A percentile compares a stretch with the other conserved stretches of the same genome.
phyloP scores from a whole-genome alignment of 805 yeast species.

The Zygosaccharomyces gambellarensis region DNA sequence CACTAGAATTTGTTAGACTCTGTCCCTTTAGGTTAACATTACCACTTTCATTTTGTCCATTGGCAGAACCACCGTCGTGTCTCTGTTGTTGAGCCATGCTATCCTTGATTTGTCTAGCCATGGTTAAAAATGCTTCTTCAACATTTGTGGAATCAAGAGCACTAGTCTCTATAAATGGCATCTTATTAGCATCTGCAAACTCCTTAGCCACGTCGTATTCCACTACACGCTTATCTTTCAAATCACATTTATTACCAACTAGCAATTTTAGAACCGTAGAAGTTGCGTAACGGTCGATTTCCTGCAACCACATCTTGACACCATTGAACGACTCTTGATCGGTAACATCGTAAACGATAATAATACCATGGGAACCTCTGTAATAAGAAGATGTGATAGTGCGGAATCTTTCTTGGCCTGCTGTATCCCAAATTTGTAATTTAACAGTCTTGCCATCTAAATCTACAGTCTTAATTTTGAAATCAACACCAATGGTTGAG shows the following conservation, averaged over 20 bases:
- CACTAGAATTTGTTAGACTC: constrained; percentile 42
- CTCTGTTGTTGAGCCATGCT: constrained; percentile 72
- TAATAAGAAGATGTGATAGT: constrained; percentile 96
- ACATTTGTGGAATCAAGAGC: constrained; percentile 94
- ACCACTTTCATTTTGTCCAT: constrained; percentile 45
- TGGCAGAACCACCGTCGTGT: constrained; percentile 24
- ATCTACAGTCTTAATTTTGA: constrained; percentile 83
- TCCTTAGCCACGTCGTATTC: constrained; percentile 95
- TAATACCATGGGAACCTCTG: constrained; percentile 98
- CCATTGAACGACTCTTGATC: constrained; percentile 95
- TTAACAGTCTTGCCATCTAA: constrained; percentile 96
- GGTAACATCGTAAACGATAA: constrained; percentile 95
- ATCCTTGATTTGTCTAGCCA: constrained; percentile 98
- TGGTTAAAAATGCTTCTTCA: constrained; percentile 96
- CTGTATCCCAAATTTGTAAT: constrained; percentile 98
- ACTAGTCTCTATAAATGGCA: constrained; percentile 93
- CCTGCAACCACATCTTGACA: constrained; percentile 98
- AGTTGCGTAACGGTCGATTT: constrained; percentile 96
- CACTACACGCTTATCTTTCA: constrained; percentile 89
- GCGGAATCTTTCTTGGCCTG: constrained; percentile 97
- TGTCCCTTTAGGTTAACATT: constrained; percentile 73
- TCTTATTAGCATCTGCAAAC: constrained; percentile 86
- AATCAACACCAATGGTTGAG: constrained; percentile 97
- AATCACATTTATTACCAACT: constrained; percentile 95
- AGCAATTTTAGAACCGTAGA: constrained; percentile 93